phyloP scores from a whole-genome alignment of 2,329 filamentous ascomycete species.

The Eutypa lata region DNA sequence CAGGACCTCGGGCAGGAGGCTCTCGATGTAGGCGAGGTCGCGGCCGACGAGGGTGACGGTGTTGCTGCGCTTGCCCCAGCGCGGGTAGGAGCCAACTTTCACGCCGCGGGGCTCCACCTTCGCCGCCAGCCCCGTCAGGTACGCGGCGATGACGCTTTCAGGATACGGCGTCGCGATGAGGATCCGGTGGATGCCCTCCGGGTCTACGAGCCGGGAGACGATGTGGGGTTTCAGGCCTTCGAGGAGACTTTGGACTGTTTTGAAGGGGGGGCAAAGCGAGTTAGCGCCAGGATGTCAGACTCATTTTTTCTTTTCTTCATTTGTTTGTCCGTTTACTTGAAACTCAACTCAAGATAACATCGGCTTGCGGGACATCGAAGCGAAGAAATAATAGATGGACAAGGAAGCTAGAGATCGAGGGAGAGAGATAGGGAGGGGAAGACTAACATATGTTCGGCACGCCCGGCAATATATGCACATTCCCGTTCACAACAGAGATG shows the following conservation, averaged over 20 bases:
- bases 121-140: slow-evolving; percentile 74
- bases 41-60: slow-evolving; percentile 84
- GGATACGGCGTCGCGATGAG: slow-evolving; percentile 83
- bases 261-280: no score
- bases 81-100: slow-evolving; percentile 93
- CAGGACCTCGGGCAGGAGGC: slow-evolving; percentile 73
- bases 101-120: slow-evolving; percentile 72
- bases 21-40: slow-evolving; percentile 75
- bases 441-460: slow-evolving; percentile 73
- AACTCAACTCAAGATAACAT: no score
- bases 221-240: slow-evolving; percentile 71
- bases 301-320: no score
- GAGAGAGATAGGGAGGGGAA: neutral
- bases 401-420: no score
- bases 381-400: no score
- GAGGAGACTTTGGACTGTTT: slow-evolving; percentile 67
- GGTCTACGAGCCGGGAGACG: slow-evolving; percentile 69
- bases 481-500: slow-evolving; percentile 82
- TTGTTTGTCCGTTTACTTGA: no score
- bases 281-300: no score
- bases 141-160: slow-evolving; percentile 82
- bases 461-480: slow-evolving; percentile 88
- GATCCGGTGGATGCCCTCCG: slow-evolving; percentile 73
- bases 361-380: no score
- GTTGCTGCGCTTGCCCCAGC: slow-evolving; percentile 84